Evolutionary conservation across 169 alveolate genomes (phyloP), one percentile per base, ranked within the genome.

Genomic region (Eimeria falciformis): DNA sequence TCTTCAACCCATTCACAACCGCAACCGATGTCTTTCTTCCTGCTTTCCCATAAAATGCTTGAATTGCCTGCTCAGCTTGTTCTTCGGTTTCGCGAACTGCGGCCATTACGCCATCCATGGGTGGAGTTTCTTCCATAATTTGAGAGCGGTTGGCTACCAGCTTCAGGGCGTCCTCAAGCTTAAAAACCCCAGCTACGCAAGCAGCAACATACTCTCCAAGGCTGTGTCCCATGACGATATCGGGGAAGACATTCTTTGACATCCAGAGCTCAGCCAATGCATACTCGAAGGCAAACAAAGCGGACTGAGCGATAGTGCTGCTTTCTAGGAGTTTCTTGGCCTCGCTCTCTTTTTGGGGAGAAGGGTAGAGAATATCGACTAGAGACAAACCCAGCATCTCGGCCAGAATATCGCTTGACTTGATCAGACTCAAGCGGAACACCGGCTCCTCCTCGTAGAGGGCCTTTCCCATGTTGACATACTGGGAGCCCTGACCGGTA

Each of bases 131-230:
- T 5, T 50, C 43, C 91, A 93, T 87, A 25, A 89, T 56, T 21
- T 53, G 40, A 9, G 94, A 86, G 3, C 94, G 85, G 53, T n/a
- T 25, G 45, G 47, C 37, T 5, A 81, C 94, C 17, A 86, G 91
- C 11, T 47, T 18, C 77, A 94, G 84, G 40, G 89, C 96, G 14
- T 85, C 95, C 46, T 92, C 95, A 43, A 94, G 58, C 21, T 46
- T 53, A 45, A 94, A 46, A 43, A 91, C 94, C 1, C 97, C 97
- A 9, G 95, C 93, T 21, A 84, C 87, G 21, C 94, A 97, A 9
- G 96, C 96, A 6, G 97, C 97, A 27, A 94, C 93, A 69, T 90
- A 93, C 79, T 96, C 97, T 5, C 97, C 97, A 37, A 91, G 62
- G 27, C 96, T 81, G 86, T 94, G 96, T 0, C 97, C 97, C 86